These are phyloP conservation scores for Oryza meyeriana DNA, from an alignment of 176 grass and related monocot species.

Conservation along the genomic window DNA sequence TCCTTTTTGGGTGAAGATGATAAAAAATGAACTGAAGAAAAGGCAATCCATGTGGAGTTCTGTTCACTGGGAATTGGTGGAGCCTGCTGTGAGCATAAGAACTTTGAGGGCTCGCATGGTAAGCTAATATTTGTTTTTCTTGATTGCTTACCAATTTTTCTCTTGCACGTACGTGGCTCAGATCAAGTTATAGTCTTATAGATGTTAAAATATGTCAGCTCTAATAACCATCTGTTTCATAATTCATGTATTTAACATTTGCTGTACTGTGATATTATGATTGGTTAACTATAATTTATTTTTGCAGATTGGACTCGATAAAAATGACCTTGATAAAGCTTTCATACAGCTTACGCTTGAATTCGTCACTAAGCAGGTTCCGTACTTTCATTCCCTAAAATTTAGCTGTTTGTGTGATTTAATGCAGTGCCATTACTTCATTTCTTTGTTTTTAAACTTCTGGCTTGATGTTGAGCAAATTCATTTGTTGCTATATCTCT, in stretches of 20 bases:
- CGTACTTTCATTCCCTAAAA: conserved; percentile 21
- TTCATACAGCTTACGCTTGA: conserved; percentile 88
- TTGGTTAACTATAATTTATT: conserved; percentile 8
- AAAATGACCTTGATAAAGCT: conserved; percentile 87
- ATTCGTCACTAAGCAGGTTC: conserved; percentile 81
- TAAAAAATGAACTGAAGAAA: conserved; percentile 94
- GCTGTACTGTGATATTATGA: conserved; percentile 12
- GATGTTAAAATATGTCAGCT: conserved; percentile 7
- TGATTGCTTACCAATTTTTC: background rate
- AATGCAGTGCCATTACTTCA: background rate
- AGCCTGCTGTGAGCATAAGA: conserved; percentile 64
- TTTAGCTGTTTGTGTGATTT: background rate
- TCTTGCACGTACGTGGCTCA: background rate
- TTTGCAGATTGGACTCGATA: conserved; percentile 87
- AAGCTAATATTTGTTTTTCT: conserved; percentile 22
- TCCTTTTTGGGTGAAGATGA: conserved; percentile 39
- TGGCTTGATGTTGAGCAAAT: conserved; percentile 17
- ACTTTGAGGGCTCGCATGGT: conserved; percentile 97
- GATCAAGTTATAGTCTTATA: conserved; percentile 1
- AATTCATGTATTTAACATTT: background rate
- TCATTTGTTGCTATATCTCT: conserved; percentile 10
- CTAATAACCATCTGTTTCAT: background rate
- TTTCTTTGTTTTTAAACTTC: conserved; percentile 7
- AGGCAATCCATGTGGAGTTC: conserved; percentile 79
- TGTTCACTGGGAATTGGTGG: conserved; percentile 82